Conservation (phyloP, 2,329 filamentous ascomycete species). For the Hypoxylon sp. region DNA sequence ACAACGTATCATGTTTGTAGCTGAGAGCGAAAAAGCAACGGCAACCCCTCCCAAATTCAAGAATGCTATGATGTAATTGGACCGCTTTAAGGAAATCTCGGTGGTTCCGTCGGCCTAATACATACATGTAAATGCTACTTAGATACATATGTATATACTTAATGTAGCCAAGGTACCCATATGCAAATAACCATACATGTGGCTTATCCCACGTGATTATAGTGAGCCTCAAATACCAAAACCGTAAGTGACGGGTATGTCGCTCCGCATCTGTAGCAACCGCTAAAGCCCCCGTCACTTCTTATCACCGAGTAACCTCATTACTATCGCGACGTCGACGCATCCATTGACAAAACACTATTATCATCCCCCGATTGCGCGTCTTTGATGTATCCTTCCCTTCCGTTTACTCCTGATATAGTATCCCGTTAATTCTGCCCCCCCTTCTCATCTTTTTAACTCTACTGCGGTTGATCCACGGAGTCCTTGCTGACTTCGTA, state of each 20-base stretch:
- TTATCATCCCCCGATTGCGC: neutral
- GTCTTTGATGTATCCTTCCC: neutral
- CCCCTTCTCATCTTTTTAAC: neutral
- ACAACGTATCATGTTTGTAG: conserved; percentile 12
- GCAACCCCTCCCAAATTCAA: conserved; percentile 25
- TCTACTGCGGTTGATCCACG: conserved; percentile 26
- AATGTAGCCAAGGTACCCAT: neutral
- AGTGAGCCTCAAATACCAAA: neutral
- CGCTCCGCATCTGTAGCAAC: neutral
- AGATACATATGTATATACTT: neutral
- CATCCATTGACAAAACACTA: neutral
- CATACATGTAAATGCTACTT: neutral
- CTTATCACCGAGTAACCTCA: neutral
- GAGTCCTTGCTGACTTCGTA: conserved; percentile 45
- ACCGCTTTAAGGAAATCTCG: conserved; percentile 30
- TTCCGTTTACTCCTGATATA: neutral
- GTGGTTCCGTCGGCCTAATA: conserved; percentile 45
- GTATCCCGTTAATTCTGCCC: neutral
- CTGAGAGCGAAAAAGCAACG: conserved; percentile 16
- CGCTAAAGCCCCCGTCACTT: neutral
- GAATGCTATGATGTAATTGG: conserved; percentile 44
- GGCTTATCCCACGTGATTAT: conserved; percentile 8
- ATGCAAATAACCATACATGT: neutral
- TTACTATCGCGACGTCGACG: neutral
- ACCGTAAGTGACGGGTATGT: neutral